Base-by-base conservation (phyloP, 345 rosid species). In the Acer campestre region DNA sequence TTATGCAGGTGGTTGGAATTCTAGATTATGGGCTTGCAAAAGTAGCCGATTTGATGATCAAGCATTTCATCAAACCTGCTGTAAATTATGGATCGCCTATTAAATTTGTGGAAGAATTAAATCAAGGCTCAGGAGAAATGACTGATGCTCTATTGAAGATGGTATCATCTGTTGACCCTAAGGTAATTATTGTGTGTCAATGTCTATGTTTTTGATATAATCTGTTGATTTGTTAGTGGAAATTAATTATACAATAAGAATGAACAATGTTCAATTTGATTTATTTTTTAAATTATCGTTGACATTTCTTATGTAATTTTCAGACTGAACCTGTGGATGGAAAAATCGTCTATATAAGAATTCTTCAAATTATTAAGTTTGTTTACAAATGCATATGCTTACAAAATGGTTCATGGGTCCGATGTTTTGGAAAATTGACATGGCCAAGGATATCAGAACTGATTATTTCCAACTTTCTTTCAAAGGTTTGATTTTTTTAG, bases 371-470 rank as follows among this genome's bases (percentile, higher is more conserved):
- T 79, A 82, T 93, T 78, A 90, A 82, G 82, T 96, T 92, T 81
- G 80, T 89, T 69, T 85, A 82, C 80, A 85, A 83, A 81, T 83
- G 63, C 66, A 71, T 96, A 80, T 96, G 97, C 90, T 89, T 92
- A 80, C 86, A 90, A 80, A 94, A 91, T 82, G 88, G 78, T 79
- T 78, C 90, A 42, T 94, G 98, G 97, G 85, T 84, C 75, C 86
- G 80, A 75, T 91, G 93, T 73, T 94, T 92, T 82, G 99, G 98
- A 84, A 92, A 90, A 81, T 85, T 96, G 89, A 88, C 95, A 51
- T 96, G 98, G 98, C 92, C 97, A 44, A 89, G 99, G 84, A 88
- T 92, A 76, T 89, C 97, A 22, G 98, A 94, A 80, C 83, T 94
- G 71, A 87, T 96, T 69, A 94, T 96, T 72, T 86, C 93, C 61